Evolutionary conservation across 176 grass and related monocot genomes (phyloP).

Genomic region (Phoenix dactylifera): DNA sequence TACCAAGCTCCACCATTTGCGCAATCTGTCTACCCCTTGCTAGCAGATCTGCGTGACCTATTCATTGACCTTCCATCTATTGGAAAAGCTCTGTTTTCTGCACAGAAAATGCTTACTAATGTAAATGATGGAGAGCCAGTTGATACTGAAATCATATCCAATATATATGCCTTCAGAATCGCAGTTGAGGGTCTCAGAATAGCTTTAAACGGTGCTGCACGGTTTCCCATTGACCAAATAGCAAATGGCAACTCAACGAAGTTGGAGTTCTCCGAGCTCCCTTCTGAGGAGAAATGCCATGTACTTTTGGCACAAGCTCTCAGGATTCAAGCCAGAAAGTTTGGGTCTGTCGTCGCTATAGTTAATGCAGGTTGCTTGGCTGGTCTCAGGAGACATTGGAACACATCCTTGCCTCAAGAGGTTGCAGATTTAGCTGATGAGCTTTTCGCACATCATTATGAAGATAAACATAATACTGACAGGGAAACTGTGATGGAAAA

Average conservation of each 20-base stretch:
- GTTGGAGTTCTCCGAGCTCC: constrained; percentile 53
- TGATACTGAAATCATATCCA: constrained; percentile 48
- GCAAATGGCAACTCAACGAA: constrained; percentile 18
- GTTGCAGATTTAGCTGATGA: constrained; percentile 38
- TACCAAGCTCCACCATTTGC: constrained; percentile 68
- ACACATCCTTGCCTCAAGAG: constrained; percentile 48
- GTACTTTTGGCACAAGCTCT: constrained; percentile 75
- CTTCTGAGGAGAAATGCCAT: constrained; percentile 66
- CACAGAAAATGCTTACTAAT: constrained; percentile 56
- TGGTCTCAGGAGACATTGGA: constrained; percentile 83
- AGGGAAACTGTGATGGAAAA: constrained; percentile 23
- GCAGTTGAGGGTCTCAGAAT: constrained; percentile 81
- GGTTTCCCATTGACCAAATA: constrained; percentile 25
- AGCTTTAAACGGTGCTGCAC: constrained; percentile 61
- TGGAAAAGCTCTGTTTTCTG: constrained; percentile 61
- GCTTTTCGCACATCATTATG: constrained; percentile 39
- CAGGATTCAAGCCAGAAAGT: constrained; percentile 54
- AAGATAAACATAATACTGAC: constrained; percentile 20
- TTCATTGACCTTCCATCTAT: constrained; percentile 70
- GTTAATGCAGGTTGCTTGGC: constrained; percentile 60
- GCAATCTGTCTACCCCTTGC: constrained; percentile 65
- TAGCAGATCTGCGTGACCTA: constrained; percentile 69
- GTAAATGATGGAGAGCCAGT: constrained; percentile 61
- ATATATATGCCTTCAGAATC: constrained; percentile 70
- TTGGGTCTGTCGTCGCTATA: constrained; percentile 65